Base-by-base conservation (phyloP, 176 grass and related monocot genomes). In the Saccharum spontaneum region DNA sequence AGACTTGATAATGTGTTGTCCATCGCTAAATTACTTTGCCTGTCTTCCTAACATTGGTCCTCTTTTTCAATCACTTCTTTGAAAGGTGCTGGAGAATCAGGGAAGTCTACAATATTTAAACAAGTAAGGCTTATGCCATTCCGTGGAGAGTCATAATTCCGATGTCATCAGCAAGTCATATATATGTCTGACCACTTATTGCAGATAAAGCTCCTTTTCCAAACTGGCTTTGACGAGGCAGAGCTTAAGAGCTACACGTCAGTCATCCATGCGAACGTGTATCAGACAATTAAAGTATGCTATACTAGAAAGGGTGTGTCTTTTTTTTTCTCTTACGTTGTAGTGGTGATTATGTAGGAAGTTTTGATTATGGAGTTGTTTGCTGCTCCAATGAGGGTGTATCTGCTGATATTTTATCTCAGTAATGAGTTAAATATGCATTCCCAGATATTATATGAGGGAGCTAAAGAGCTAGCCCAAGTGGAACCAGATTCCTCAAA, bases 221-320 rank as follows among this genome's bases (percentile, higher is more conserved):
- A 98, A 87, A 95, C 87, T 82, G 95, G 95, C 46, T 98, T 98
- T 69, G 79, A 88, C 61, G 95, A 95, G 80, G 89, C 85, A 30
- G 95, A 98, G 67, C 85, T 98, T 71, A 91, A 69, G 86, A 95
- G 95, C 88, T 98, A 95, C 69, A 93, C 85, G 33, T 83, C 93
- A 89, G 95, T 98, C 79, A 94, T 98, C 67, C 95, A 98, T 89
- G 95, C 95, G 22, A 98, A 98, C 18, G 93, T 98, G 71, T 98
- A 94, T 85, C 95, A 98, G 92, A 95, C 95, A 93, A 87, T 98
- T 90, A 98, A 98, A 95, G 95, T 98, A 98, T 73, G 95, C 81
- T 89, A 71, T 89, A 82, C 81, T 79, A 64, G 87, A 95, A 90
- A 93, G 91, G 93, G 93, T 89, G 91, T 98, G 89, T 92, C 85